Conservation (phyloP, 2,329 filamentous ascomycete genomes). For the Paradendryphiella salina region DNA sequence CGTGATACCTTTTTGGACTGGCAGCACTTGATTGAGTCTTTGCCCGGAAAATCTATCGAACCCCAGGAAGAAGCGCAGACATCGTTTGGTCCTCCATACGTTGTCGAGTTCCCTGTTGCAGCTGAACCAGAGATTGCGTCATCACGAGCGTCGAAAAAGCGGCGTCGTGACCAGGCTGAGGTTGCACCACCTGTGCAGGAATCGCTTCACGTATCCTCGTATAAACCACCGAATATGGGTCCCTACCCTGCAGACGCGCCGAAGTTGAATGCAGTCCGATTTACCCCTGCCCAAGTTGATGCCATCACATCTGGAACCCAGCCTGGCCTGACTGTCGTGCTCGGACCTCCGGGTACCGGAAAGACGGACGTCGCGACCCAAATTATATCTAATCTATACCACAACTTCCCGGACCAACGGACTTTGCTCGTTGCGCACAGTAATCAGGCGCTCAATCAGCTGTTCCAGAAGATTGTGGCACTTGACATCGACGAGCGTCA, state of each 20-base stretch:
- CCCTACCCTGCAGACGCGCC: constrained; percentile 86
- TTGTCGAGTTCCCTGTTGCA: constrained; percentile 65
- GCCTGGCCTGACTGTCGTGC: constrained; percentile 88
- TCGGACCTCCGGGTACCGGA: constrained; percentile 93
- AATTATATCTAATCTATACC: constrained; percentile 98
- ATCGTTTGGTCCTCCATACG: constrained; percentile 84
- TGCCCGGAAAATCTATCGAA: constrained; percentile 85
- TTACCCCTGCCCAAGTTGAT: constrained; percentile 88
- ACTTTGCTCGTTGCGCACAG: constrained; percentile 94
- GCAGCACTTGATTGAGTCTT: constrained; percentile 87
- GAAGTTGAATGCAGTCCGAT: constrained; percentile 80
- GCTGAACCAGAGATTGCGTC: constrained; percentile 51
- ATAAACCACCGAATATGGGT: constrained; percentile 83
- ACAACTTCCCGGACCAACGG: constrained; percentile 92
- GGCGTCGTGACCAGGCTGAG: constrained; percentile 75
- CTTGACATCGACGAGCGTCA: constrained; percentile 95
- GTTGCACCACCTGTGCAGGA: constrained; percentile 59
- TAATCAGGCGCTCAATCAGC: constrained; percentile 95
- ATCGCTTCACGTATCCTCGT: constrained; percentile 81
- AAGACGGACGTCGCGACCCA: constrained; percentile 99
- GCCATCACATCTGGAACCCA: constrained; percentile 93
- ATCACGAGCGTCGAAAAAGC: constrained; percentile 75
- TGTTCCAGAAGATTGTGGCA: constrained; percentile 97
- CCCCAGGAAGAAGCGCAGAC: constrained; percentile 70
- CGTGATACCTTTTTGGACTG: constrained; percentile 94